A percentile compares a stretch with the other conserved stretches of the same genome.
These are phyloP conservation scores for Yamadazyma phyllophila DNA, from an alignment of 805 yeast genomes.

Conservation along the genomic window DNA sequence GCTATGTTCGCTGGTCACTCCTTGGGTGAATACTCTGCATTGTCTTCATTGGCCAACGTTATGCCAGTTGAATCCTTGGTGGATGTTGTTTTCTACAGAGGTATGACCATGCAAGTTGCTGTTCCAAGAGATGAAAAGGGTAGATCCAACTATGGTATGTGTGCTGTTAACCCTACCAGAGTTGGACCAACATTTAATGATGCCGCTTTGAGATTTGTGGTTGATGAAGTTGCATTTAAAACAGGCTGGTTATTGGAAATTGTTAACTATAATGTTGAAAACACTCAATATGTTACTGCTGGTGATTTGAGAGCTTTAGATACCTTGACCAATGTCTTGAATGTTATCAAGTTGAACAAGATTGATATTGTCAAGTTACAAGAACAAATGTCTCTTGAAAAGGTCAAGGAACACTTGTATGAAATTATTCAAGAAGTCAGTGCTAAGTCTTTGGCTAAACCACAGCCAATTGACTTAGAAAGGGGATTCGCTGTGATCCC, in stretches of 20 bases:
- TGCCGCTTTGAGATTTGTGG: constrained; percentile 91
- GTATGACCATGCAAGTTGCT: constrained; percentile 99
- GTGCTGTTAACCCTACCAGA: constrained; percentile 97
- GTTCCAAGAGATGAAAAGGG: constrained; percentile 96
- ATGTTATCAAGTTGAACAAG: constrained; percentile 90
- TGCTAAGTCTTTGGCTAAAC: constrained; percentile 76
- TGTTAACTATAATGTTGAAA: constrained; percentile 97
- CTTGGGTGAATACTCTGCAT: constrained; percentile 97
- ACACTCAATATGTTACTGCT: constrained; percentile 97
- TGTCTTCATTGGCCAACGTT: constrained; percentile 95
- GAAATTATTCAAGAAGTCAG: constrained; percentile 88
- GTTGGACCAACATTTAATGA: constrained; percentile 85
- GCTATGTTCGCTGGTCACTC: constrained; percentile 99
- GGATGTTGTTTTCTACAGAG: constrained; percentile 98
- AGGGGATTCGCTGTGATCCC: constrained; percentile 99
- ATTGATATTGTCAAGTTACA: constrained; percentile 87
- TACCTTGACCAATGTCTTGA: constrained; percentile 87
- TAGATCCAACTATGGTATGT: constrained; percentile 98
- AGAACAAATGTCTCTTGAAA: constrained; percentile 76
- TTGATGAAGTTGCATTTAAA: constrained; percentile 76
- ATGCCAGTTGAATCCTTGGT: constrained; percentile 98
- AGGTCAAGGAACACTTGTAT: constrained; percentile 82
- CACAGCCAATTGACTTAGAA: constrained; percentile 95
- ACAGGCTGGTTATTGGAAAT: constrained; percentile 96
- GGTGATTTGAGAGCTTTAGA: constrained; percentile 97